A percentile compares a stretch with the other conserved stretches of the same genome.
Evolutionary conservation across 441 rosid species (phyloP).

Genomic region (Monsonia emarginata): DNA sequence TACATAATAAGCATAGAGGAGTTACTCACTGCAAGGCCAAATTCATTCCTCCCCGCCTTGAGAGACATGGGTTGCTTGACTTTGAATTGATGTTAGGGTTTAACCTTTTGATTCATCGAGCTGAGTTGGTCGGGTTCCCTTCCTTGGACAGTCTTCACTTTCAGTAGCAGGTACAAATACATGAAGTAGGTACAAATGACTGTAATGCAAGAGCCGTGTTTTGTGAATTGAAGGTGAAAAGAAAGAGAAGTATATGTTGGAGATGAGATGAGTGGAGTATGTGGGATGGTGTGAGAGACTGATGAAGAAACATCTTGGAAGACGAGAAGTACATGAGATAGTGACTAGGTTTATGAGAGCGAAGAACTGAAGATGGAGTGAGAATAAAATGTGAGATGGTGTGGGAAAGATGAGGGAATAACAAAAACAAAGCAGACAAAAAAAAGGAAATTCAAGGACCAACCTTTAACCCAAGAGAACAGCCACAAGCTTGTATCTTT

Average conservation of each 20-base stretch:
- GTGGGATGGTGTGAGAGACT: no score
- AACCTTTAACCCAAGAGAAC: constrained; percentile 46
- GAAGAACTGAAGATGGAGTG: no score
- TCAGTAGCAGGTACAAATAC: constrained; percentile 40
- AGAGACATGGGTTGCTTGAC: constrained; percentile 52
- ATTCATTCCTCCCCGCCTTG: constrained; percentile 64
- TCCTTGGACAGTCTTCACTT: constrained; percentile 51
- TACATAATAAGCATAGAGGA: constrained; percentile 5
- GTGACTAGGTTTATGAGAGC: no score
- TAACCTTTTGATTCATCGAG: constrained; percentile 77
- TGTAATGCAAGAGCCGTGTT: no score
- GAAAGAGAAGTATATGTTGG: no score
- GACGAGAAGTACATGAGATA: no score
- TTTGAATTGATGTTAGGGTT: constrained; percentile 60
- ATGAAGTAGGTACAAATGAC: no score
- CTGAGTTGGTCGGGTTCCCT: constrained; percentile 47
- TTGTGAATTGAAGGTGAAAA: no score
- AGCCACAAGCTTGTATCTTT: constrained; percentile 25
- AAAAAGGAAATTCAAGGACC: constrained; percentile 26
- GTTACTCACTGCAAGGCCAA: constrained; percentile 68
- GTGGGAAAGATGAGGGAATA: no score
- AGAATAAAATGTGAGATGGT: no score
- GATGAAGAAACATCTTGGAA: no score
- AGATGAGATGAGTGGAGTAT: no score
- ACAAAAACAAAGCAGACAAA: constrained; percentile 20